Conservation (phyloP, 2,329 filamentous ascomycete genomes). For the Myriangium duriaei region DNA sequence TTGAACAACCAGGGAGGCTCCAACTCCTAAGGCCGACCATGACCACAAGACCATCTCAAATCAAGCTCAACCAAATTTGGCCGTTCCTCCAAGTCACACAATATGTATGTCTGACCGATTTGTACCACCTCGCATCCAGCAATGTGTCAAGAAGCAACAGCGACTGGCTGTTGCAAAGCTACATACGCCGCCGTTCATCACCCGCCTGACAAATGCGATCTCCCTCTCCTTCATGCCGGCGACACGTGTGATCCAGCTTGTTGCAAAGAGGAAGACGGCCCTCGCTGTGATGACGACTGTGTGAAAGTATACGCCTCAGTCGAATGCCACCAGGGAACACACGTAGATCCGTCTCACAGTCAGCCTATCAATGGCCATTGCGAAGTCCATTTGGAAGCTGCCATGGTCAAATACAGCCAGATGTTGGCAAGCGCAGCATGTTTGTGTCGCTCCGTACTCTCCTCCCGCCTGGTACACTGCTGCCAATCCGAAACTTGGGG, state of each 20-base stretch:
- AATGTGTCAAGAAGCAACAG: no score
- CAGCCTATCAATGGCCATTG: slow-evolving; percentile 7
- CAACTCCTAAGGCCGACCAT: no score
- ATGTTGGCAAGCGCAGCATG: slow-evolving; percentile 1
- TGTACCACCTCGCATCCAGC: no score
- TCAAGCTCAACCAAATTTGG: no score
- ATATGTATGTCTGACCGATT: no score
- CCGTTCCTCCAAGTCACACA: no score
- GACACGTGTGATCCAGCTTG: slow-evolving; percentile 4
- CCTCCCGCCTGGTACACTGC: slow-evolving; percentile 5
- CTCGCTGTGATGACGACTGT: slow-evolving; percentile 7
- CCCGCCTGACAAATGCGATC: no score
- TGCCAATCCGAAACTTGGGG: slow-evolving; percentile 4
- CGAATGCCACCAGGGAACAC: slow-evolving; percentile 5
- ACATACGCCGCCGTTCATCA: no score
- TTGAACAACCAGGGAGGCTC: no score
- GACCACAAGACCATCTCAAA: no score
- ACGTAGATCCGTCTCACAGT: slow-evolving; percentile 4
- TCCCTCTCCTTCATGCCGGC: slow-evolving; percentile 2
- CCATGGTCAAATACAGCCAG: slow-evolving; percentile 3
- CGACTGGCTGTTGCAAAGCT: no score
- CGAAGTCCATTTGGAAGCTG: slow-evolving; percentile 1
- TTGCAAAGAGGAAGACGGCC: slow-evolving; percentile 7
- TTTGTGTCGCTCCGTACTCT: slow-evolving; percentile 7
- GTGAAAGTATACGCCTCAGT: slow-evolving; percentile 6